Evolutionary conservation across 441 rosid species (phyloP).

Genomic region (Bruguiera hainesii): DNA sequence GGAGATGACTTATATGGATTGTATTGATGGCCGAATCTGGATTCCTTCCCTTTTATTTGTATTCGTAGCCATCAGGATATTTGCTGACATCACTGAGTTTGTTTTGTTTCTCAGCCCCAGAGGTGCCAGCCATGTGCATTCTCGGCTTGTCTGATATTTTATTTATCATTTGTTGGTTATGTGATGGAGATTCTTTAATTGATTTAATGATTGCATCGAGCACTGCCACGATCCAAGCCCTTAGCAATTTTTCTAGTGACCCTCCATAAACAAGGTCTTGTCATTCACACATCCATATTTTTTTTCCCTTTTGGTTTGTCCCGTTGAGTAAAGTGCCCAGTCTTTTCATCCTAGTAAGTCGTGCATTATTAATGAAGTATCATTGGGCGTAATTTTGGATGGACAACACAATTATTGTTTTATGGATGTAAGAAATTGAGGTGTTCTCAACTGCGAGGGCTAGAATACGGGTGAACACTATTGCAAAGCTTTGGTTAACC

Average conservation of each 20-base stretch:
- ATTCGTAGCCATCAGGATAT: constrained; percentile 10
- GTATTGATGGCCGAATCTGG: constrained; percentile 9
- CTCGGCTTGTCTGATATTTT: constrained; percentile 17
- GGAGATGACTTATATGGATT: constrained; percentile 12
- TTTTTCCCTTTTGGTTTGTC: not conserved
- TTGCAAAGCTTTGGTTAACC: not conserved
- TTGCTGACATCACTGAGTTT: constrained; percentile 19
- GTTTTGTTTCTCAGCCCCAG: constrained; percentile 16
- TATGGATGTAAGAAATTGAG: not conserved
- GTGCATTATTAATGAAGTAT: too few relatives aligned
- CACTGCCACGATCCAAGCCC: not conserved
- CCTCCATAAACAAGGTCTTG: not conserved
- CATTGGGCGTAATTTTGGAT: not conserved
- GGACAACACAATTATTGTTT: not conserved
- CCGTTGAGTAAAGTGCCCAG: too few relatives aligned
- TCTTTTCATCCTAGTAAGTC: too few relatives aligned
- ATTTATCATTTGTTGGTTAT: constrained; percentile 4
- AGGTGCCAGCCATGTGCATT: constrained; percentile 13
- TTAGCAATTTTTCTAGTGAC: not conserved
- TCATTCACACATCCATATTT: too few relatives aligned
- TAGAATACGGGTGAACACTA: not conserved
- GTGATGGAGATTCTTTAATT: not conserved
- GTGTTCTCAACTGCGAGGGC: not conserved
- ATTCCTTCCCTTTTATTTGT: constrained; percentile 25
- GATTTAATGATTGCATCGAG: constrained; percentile 10